Evolutionary conservation across 2,329 filamentous ascomycete species (phyloP).

Genomic region (Exophiala oligosperma): DNA sequence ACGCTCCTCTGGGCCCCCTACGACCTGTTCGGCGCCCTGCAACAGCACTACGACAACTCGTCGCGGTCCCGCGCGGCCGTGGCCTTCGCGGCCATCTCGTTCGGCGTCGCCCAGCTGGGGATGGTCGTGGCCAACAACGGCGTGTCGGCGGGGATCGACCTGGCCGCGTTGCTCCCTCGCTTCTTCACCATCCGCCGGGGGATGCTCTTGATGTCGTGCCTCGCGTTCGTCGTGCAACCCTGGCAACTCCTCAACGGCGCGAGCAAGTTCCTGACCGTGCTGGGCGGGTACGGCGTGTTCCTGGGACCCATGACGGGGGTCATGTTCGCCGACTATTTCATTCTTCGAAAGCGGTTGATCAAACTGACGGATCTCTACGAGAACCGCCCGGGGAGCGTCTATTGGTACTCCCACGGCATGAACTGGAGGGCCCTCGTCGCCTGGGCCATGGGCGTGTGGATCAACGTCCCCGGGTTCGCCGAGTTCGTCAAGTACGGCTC

Average conservation of each 20-base stretch:
- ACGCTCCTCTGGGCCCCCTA: constrained; percentile 33
- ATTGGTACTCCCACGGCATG: constrained; percentile 41
- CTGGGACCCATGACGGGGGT: constrained; percentile 55
- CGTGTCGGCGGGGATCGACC: constrained; percentile 55
- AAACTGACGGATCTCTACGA: constrained; percentile 44
- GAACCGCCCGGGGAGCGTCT: constrained; percentile 34
- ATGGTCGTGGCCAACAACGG: constrained; percentile 56
- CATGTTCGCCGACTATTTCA: constrained; percentile 48
- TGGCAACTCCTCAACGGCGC: constrained; percentile 66
- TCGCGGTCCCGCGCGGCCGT: constrained; percentile 35
- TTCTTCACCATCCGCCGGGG: constrained; percentile 59
- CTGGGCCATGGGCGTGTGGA: constrained; percentile 37
- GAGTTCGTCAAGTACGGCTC: constrained; percentile 21
- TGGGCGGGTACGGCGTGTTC: constrained; percentile 66
- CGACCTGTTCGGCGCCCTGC: constrained; percentile 12
- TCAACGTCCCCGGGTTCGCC: constrained; percentile 32
- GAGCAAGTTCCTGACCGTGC: constrained; percentile 61
- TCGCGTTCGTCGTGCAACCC: constrained; percentile 56
- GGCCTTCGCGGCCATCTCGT: constrained; percentile 54
- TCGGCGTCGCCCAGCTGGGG: constrained; percentile 43
- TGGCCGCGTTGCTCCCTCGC: constrained; percentile 53
- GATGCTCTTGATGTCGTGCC: constrained; percentile 53
- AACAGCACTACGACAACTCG: constrained; percentile 13
- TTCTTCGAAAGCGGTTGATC: constrained; percentile 38
- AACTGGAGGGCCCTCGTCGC: constrained; percentile 43